phyloP scores from a whole-genome alignment of 2,329 filamentous ascomycete species.

The Sarocladium kiliense region DNA sequence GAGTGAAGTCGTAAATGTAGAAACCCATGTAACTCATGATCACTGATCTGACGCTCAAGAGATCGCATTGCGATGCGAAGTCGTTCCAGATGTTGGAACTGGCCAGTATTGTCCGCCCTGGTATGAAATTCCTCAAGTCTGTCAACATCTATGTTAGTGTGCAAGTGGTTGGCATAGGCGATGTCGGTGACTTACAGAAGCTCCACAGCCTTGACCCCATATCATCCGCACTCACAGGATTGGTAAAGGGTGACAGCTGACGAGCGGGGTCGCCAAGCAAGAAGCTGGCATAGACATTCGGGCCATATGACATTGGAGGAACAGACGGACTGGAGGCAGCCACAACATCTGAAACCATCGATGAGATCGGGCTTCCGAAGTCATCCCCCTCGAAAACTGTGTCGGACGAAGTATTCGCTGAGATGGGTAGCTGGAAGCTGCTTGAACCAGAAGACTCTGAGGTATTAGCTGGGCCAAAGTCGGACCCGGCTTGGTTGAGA shows the following conservation, averaged over 20 bases:
- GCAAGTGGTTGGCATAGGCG: too few species aligned
- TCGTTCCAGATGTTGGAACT: conserved; percentile 35
- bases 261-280: neutral
- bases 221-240: conserved; percentile 24
- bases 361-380: too few species aligned
- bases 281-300: neutral
- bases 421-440: too few species aligned
- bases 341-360: too few species aligned
- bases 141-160: neutral
- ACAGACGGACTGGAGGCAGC: neutral
- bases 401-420: too few species aligned
- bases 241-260: neutral
- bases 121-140: conserved; percentile 36
- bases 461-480: too few species aligned
- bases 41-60: conserved; percentile 27
- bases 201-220: conserved; percentile 27
- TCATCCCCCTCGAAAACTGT: too few species aligned
- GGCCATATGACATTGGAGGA: neutral
- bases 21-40: conserved; percentile 35
- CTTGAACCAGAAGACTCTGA: too few species aligned
- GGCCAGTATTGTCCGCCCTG: conserved; percentile 31
- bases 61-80: conserved; percentile 32
- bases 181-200: conserved; percentile 26
- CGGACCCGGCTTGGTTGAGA: too few species aligned
- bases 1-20: conserved; percentile 36